Evolutionary conservation across 176 grass and related monocot genomes (phyloP).

Genomic region (Cenchrus americanus): DNA sequence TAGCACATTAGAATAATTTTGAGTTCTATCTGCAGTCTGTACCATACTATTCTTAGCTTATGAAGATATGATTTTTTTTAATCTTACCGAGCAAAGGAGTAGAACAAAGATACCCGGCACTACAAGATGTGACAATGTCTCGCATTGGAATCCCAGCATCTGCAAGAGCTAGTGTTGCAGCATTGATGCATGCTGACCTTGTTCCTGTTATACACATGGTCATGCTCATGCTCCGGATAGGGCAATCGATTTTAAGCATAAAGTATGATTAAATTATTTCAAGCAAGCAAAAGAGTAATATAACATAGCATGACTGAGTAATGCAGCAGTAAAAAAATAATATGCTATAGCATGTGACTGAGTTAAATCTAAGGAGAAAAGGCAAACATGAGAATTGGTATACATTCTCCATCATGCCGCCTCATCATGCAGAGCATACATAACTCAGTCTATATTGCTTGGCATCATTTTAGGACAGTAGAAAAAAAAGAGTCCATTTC

Average conservation of each 20-base stretch:
- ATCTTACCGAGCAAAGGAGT: slow-evolving; percentile 82
- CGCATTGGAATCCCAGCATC: slow-evolving; percentile 95
- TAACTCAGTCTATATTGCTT: slow-evolving; percentile 14
- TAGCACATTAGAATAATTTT: slow-evolving; percentile 30
- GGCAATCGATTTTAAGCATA: slow-evolving; percentile 1
- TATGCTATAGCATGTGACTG: neutral
- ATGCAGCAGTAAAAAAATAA: slow-evolving; percentile 2
- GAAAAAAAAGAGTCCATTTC: neutral
- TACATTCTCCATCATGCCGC: neutral
- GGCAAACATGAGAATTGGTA: slow-evolving; percentile 2
- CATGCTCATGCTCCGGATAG: slow-evolving; percentile 28
- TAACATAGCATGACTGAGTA: neutral
- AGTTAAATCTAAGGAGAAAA: neutral
- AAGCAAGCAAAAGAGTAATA: slow-evolving; percentile 26
- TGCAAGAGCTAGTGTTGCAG: slow-evolving; percentile 94
- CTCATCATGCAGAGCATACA: neutral
- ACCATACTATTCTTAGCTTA: slow-evolving; percentile 9
- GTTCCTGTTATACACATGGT: slow-evolving; percentile 60
- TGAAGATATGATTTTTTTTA: neutral
- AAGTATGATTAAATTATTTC: neutral
- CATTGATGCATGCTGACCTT: slow-evolving; percentile 97
- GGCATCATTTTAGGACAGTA: neutral
- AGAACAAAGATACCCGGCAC: slow-evolving; percentile 92
- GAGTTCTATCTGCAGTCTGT: neutral
- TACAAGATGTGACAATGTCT: slow-evolving; percentile 95